Percentiles rank a stretch among this genome's conserved stretches.
Evolutionary conservation across 306 rosid genomes (phyloP).

Genomic region (Prunus davidiana): DNA sequence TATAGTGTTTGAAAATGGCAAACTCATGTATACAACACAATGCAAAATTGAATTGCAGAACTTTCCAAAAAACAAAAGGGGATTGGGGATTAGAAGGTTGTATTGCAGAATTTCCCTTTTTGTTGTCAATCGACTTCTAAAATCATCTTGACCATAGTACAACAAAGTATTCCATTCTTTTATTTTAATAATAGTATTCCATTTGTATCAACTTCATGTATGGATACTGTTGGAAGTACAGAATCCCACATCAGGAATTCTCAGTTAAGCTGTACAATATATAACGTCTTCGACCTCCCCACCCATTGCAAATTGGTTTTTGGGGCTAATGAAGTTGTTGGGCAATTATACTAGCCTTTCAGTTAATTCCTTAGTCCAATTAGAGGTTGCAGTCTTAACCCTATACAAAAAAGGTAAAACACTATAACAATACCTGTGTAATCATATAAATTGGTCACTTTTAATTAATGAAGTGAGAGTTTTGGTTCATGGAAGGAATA

Average conservation of each 20-base stretch:
- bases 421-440: not conserved
- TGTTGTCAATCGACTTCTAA: not conserved
- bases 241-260: not conserved
- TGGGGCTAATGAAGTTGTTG: not conserved
- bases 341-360: not conserved
- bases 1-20: not conserved
- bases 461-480: not conserved
- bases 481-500: not conserved
- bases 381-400: not conserved
- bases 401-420: not conserved
- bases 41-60: not conserved
- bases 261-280: not conserved
- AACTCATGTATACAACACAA: not conserved
- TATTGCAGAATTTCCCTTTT: not conserved
- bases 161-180: not conserved
- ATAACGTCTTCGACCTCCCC: not conserved
- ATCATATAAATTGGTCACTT: not conserved
- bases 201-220: not conserved
- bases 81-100: not conserved
- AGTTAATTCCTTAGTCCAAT: not conserved
- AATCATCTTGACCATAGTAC: not conserved
- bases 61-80: not conserved
- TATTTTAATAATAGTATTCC: not conserved
- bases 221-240: not conserved
- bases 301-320: not conserved